Evolutionary conservation across 108 stramenopile species (phyloP).

Genomic region (Nitzschia sp.): DNA sequence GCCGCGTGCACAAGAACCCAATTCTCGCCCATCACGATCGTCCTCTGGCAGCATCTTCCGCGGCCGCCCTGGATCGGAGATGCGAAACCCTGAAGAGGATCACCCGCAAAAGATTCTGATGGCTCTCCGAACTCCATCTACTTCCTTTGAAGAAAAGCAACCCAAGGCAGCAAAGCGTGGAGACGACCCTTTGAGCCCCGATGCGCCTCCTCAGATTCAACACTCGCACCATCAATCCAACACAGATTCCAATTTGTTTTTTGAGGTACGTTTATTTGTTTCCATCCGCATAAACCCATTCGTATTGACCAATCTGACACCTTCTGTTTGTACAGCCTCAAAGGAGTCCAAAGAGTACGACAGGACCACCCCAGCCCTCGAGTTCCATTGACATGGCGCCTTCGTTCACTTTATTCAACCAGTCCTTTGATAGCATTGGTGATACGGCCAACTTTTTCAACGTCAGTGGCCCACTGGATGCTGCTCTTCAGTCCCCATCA

Average conservation of each 20-base stretch:
- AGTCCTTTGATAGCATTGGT: constrained; percentile 76
- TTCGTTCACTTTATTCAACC: constrained; percentile 76
- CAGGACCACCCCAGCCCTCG: constrained; percentile 32
- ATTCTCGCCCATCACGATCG: neutral
- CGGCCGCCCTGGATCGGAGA: constrained; percentile 36
- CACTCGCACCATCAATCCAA: constrained; percentile 32
- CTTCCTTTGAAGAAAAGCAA: constrained; percentile 53
- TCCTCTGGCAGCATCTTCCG: constrained; percentile 42
- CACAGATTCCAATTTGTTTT: constrained; percentile 21
- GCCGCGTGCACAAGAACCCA: constrained; percentile 37
- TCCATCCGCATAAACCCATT: neutral
- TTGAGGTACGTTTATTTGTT: constrained; percentile 19
- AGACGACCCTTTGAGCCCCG: constrained; percentile 34
- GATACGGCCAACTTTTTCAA: constrained; percentile 62
- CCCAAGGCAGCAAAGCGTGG: constrained; percentile 4
- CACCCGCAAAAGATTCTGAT: constrained; percentile 45
- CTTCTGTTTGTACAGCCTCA: constrained; percentile 37
- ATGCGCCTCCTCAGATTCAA: constrained; percentile 45
- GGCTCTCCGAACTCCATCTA: constrained; percentile 48
- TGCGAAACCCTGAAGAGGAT: constrained; percentile 16
- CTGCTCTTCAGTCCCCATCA: constrained; percentile 56
- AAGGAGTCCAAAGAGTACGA: constrained; percentile 52
- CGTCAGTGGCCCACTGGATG: constrained; percentile 50
- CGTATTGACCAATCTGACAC: no score
- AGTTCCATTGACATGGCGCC: constrained; percentile 65